Base-by-base conservation (phyloP, 805 yeast species). In the Metschnikowia rubicola region DNA sequence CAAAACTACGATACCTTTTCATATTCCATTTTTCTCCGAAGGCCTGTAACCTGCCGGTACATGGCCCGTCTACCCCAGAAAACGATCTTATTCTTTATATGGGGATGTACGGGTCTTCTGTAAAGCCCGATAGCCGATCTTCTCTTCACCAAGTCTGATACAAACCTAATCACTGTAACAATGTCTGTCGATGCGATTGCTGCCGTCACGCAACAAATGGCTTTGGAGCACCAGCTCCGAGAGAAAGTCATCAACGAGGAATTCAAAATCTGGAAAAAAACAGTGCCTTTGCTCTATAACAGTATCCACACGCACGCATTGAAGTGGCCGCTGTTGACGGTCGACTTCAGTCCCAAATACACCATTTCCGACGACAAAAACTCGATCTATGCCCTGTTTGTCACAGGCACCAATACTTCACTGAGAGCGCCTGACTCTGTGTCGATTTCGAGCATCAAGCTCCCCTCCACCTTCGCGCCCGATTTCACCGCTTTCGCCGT, bases 191-290 rank as follows among this genome's bases (percentile, higher is more conserved):
- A 56, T 32, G 35, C 52, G 10, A 30, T 48, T 47, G 48, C 21
- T 3, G 54, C 48, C 7, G 75, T 75, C 6, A 71, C 70, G 52
- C 61, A 57, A 28, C 74, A 67, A 43, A 60, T 72, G 19, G 58
- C 66, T 30, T 56, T 62, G 17, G 80, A 74, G 49, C 80, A 78
- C 57, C 83, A 80, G 55, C 68, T 73, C 42, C 71, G 73, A 41
- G 87, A 83, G 57, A 86, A 85, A 59, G 65, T 84, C 9, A 73
- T 76, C 51, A 86, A 86, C 57, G 95, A 86, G 64, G 94, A 86
- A 66, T 86, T 77, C 71, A 75, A 75, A 55, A 69, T 83, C 48
- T 88, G 96, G 96, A 88, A 88, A 63, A 87, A 88, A 59, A 79
- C 92, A 2, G 84, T 86, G 11, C 96, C 95, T 3, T 71, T 86